Base-by-base conservation (phyloP, 202 grass and related monocot genomes). In the Carex arenaria region DNA sequence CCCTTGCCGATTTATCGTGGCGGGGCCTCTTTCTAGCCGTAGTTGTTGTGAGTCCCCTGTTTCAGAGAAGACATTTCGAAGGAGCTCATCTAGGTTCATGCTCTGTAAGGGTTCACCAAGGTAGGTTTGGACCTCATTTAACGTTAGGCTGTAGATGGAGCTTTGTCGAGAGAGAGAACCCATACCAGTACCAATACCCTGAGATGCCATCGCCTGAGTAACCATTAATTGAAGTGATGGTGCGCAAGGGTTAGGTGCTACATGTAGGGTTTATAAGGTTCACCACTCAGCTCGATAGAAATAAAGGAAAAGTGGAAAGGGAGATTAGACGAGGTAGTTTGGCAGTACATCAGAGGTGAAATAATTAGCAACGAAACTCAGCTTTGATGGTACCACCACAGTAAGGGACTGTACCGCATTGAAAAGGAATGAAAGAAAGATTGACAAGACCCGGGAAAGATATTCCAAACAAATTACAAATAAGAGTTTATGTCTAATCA, bases 71-170 rank as follows among this genome's bases (percentile, higher is more conserved):
- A 90, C 87, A 13, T 82, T 64, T 23, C 85, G 91, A 78, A 91
- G 82, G 69, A 97, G 92, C 12, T 94, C 89, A 54, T 97, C 89
- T 57, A 94, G 84, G 90, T 91, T 94, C 79, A 91, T 91, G 86
- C 92, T 93, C 79, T 88, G 85, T 52, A 91, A 80, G 67, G 96
- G 96, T 86, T 90, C 93, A 10, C 96, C 93, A 19, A 95, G 85
- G 82, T 94, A 90, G 52, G 80, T 82, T 72, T 98, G 89, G 77
- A 91, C 91, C 40, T 93, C 87, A 77, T 93, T 87, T 40, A 94
- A 83, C 72, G 89, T 80, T 31, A 94, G 82, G 84, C 85, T 83
- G 87, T 89, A 97, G 76, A 86, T 68, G 30, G 90, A 85, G 9
- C 89, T 86, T 79, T 93, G 92, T 30, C 85, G 80, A 34, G 90